Evolutionary conservation across 306 rosid species (phyloP), one percentile per base, ranked within the genome.

Genomic region (Pueraria montana): DNA sequence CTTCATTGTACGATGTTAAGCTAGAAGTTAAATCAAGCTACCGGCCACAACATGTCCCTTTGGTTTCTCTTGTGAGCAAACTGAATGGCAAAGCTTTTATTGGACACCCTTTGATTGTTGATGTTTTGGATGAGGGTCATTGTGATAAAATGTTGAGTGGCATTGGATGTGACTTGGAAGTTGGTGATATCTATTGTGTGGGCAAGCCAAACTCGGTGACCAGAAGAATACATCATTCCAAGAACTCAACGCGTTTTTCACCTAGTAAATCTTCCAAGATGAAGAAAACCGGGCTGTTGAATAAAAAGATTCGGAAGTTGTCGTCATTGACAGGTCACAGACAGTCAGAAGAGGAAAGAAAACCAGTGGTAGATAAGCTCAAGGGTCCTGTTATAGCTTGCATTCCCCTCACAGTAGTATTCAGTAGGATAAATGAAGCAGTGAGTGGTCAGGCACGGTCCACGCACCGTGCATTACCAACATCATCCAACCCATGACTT

Each of bases 31-130:
- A 94, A 76, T 91, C 95, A 70, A 90, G 89, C 88, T 91, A 92
- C 83, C 82, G 87, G 77, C 94, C 97, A 59, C 94, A 89, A 53
- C 98, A 94, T 77, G 98, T 94, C 38, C 99, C 98, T 0, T 45
- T 96, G 87, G 99, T 96, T 87, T 96, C 98, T 17, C 93, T 94
- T 46, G 94, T 86, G 94, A 96, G 99, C 81, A 92, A 96, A 85
- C 66, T 92, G 90, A 91, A 86, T 50, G 92, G 97, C 61, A 92
- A 94, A 86, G 96, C 99, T 80, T 87, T 96, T 67, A 90, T 96
- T 18, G 99, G 99, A 65, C 98, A 96, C 89, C 99, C 97, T 74
- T 78, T 96, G 67, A 82, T 93, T 3, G 87, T 92, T 65, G 98
- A 94, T 89, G 89, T 72, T 34, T 84, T 94, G 87, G 87, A 83